phyloP scores from a whole-genome alignment of 2,329 filamentous ascomycete genomes.

The Pseudogymnoascus sp. region DNA sequence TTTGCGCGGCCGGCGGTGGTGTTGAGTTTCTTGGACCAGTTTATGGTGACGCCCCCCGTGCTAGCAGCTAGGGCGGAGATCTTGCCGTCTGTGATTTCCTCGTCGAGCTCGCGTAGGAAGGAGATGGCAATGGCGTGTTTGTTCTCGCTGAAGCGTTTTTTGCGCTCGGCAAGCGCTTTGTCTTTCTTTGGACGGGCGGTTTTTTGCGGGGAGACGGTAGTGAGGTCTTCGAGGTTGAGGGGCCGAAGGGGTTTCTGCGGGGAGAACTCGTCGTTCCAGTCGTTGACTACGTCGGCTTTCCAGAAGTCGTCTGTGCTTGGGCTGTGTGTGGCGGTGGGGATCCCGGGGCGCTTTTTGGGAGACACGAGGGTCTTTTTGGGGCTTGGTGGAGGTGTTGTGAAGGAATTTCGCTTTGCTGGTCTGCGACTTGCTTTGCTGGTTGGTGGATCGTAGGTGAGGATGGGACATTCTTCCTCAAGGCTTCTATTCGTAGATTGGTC shows the following conservation, averaged over 20 bases:
- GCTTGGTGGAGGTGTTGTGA: background rate
- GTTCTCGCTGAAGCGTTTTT: slow-evolving; percentile 52
- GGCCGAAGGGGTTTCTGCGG: slow-evolving; percentile 35
- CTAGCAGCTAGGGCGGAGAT: slow-evolving; percentile 50
- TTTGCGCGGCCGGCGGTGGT: slow-evolving; percentile 70
- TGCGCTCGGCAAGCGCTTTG: slow-evolving; percentile 34
- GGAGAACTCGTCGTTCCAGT: slow-evolving; percentile 57
- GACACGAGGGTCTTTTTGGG: slow-evolving; percentile 22
- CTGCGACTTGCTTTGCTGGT: background rate
- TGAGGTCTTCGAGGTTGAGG: background rate
- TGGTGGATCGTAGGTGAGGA: background rate
- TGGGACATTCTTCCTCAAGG: background rate
- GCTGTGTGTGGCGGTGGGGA: slow-evolving; percentile 47
- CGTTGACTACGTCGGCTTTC: slow-evolving; percentile 50
- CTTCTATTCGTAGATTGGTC: background rate
- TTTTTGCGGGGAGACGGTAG: slow-evolving; percentile 21
- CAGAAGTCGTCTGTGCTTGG: slow-evolving; percentile 52
- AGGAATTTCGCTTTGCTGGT: background rate
- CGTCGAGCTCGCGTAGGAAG: slow-evolving; percentile 65
- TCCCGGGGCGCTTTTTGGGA: slow-evolving; percentile 25
- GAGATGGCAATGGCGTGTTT: slow-evolving; percentile 56
- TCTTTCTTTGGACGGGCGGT: slow-evolving; percentile 28
- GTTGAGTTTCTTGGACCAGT: slow-evolving; percentile 72
- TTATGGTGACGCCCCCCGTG: slow-evolving; percentile 63
- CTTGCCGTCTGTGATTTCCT: slow-evolving; percentile 50